Evolutionary conservation across 306 rosid species (phyloP), one percentile per base, ranked within the genome.

Genomic region (Gleditsia sinensis): DNA sequence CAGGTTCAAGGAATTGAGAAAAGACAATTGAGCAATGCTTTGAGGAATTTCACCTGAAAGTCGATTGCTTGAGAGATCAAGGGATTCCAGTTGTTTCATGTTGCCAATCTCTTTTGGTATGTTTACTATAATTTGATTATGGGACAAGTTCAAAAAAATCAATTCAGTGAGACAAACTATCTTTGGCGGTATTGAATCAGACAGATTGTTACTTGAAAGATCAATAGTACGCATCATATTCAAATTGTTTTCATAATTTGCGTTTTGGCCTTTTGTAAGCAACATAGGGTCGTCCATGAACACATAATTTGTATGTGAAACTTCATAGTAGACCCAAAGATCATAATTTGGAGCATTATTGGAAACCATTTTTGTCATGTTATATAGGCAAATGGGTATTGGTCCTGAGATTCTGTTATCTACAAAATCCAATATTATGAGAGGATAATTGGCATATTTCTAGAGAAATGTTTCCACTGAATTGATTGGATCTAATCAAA

Each of bases 1-100:
- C n/a, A n/a, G n/a, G n/a, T n/a, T n/a, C n/a, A n/a, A n/a, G n/a
- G n/a, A n/a, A n/a, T n/a, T n/a, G n/a, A n/a, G n/a, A n/a, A 36
- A 78, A 62, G 64, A 58, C 14, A 72, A 55, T 9, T 9, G 11
- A 9, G 70, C 33, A 71, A 80, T 67, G 61, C 75, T 67, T 16
- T 14, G n/a, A n/a, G 82, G 80, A 36, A 84, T 84, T 67, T 72
- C 5, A 23, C 87, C 84, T 0, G 21, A 55, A 16, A 84, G 43
- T 4, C n/a, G 5, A 57, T 83, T 80, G 8, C 2, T 10, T 32
- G 82, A 83, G 10, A 76, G 55, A 56, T 80, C 84, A 23, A 83
- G 42, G 28, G 82, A 42, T 61, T 83, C 84, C 43, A 76, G 4
- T 3, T 0, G 7, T 20, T 46, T 16, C 53, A 72, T 14, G 20